Base-by-base conservation (phyloP, 306 rosid genomes). In the Astragalus membranaceus region DNA sequence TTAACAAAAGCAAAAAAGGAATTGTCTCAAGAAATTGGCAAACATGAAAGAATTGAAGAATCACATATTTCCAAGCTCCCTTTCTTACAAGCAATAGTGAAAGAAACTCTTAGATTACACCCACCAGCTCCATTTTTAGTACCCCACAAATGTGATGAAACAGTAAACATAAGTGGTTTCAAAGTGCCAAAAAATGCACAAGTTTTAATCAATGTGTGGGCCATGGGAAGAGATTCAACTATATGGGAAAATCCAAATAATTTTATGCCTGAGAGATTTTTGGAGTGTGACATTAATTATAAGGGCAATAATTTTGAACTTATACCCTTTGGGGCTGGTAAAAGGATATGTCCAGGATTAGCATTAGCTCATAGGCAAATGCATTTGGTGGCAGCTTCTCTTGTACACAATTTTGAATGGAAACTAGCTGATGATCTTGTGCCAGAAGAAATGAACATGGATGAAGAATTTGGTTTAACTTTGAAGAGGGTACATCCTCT, bases 281-380 rank as follows among this genome's bases (percentile, higher is more conserved):
- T 67, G 72, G 72, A 49, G 7, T 0, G 35, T 14, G 48, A 49
- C 1, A 49, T 49, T 67, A 50, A 49, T 10, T 67, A 30, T 33
- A 67, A 69, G 59, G 82, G 85, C 1, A 36, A 9, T 6, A 37
- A 81, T 43, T 81, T 68, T 58, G 74, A 78, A 55, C 43, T 77
- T 2, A 51, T 81, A 44, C 82, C 85, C 1, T 81, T 82, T 73
- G 86, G 83, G 13, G 71, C 78, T 3, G 86, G 83, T 1, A 82
- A 75, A 53, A 78, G 86, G 20, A 70, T 69, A 2, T 82, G 80
- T 23, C 80, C 80, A 3, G 80, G 85, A 10, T 32, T 77, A 42
- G 57, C 80, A 1, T 53, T 78, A 13, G 85, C 80, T 13, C 41
- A 30, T 2, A 64, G 66, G 52, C 1, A 17, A 6, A 3, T 63